Base-by-base conservation (phyloP, 805 yeast genomes). In the Kluyveromyces starmeri region DNA sequence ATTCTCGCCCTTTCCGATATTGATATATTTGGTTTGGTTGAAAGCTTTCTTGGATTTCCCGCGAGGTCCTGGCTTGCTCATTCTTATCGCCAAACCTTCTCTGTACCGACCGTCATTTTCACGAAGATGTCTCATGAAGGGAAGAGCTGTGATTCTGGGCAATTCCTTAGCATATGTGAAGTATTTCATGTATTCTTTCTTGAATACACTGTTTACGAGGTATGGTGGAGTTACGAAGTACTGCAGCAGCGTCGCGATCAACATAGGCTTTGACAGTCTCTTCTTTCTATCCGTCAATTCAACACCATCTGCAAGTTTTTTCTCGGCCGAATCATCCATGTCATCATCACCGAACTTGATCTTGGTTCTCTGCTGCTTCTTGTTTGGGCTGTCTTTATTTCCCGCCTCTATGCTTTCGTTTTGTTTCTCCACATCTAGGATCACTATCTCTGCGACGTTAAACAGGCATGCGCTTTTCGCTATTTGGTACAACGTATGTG, bases 201-300 rank as follows among this genome's bases (percentile, higher is more conserved):
- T 65, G 61, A 85, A 83, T 4, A 79, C 67, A 2, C 77, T 58
- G 40, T 78, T 77, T 13, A 77, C 71, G 27, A 86, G 64, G 50
- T 86, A 83, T 32, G 84, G 81, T 1, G 96, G 95, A 0, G 95
- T 85, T 11, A 85, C 75, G 49, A 83, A 83, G 51, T 64, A 85
- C 51, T 84, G 94, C 37, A 86, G 60, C 25, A 86, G 62, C 1
- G 78, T 64, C 1, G 89, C 86, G 36, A 84, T 67, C 6, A 77
- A 49, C 51, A 77, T 56, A 0, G 78, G 60, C 63, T 38, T 63
- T 32, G 55, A 48, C 33, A 47, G 45, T 41, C 40, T 45, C 21
- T 36, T 46, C 21, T 40, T 40, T 11, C 35, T 35, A 4, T 37
- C 43, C 21, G 43, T 36, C 22, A 40, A 16, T 15, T 15, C 29